Evolutionary conservation across 1,284 basidiomycete genomes (phyloP).

Genomic region (Microbotryomycetes sp.): DNA sequence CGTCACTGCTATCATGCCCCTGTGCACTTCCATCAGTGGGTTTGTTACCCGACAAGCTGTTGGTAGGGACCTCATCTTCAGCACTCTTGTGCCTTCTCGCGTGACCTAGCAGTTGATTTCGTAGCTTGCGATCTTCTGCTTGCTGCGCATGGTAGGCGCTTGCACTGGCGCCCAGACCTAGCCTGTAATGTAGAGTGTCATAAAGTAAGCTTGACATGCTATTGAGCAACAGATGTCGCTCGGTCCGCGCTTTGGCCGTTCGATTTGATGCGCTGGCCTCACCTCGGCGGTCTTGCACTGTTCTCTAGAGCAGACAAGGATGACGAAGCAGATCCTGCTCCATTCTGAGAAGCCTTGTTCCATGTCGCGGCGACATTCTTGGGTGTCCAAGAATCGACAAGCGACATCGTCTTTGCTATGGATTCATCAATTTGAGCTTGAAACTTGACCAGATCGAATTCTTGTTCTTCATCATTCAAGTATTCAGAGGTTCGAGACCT

Average conservation of each 20-base stretch:
- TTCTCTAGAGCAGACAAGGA: conserved; percentile 13
- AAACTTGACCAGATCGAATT: conserved; percentile 14
- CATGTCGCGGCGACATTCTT: not conserved
- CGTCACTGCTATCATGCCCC: conserved; percentile 3
- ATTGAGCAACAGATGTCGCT: not conserved
- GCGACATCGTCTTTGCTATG: not conserved
- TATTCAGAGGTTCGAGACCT: not conserved
- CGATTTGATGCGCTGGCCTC: not conserved
- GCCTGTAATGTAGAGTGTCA: not conserved
- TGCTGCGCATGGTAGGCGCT: conserved; percentile 13
- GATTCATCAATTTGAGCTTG: conserved; percentile 17
- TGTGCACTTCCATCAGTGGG: not conserved
- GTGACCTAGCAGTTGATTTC: conserved; percentile 10
- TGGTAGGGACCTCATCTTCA: conserved; percentile 4
- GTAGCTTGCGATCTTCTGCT: conserved; percentile 23
- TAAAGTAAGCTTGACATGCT: not conserved
- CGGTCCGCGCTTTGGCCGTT: not conserved
- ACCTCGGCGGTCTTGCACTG: conserved; percentile 15
- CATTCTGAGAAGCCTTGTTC: not conserved
- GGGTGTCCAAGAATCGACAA: conserved; percentile 15
- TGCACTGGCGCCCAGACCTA: conserved; percentile 18
- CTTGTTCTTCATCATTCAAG: not conserved
- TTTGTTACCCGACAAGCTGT: not conserved
- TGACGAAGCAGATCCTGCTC: not conserved
- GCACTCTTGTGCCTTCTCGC: conserved; percentile 1